These are phyloP conservation scores for Hymenoscyphus linearis DNA, from an alignment of 2,329 filamentous ascomycete genomes.

Conservation along the genomic window DNA sequence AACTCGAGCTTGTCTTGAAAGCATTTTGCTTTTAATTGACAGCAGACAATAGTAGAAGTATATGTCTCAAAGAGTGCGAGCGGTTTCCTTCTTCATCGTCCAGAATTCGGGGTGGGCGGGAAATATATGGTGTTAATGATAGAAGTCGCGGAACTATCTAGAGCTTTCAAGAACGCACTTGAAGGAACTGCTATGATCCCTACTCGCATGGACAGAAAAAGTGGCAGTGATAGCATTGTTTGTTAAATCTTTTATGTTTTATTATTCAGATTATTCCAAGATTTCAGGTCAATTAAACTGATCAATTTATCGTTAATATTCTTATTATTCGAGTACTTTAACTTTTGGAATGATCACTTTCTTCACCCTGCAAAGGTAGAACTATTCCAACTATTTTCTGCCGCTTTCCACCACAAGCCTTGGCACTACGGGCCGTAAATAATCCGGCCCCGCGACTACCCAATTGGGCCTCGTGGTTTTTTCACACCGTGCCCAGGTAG, in stretches of 20 bases:
- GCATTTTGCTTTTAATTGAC: constrained; percentile 19
- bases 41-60: neutral
- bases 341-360: too few species aligned
- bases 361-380: neutral
- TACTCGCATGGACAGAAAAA: too few species aligned
- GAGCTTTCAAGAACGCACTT: neutral
- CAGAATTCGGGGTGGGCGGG: neutral
- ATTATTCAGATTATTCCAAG: too few species aligned
- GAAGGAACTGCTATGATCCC: neutral
- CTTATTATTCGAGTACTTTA: too few species aligned
- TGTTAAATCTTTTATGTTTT: too few species aligned
- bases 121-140: neutral
- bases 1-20: constrained; percentile 24
- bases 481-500: neutral
- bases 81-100: constrained; percentile 8
- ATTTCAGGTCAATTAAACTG: too few species aligned
- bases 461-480: neutral
- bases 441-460: neutral
- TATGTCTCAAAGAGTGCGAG: neutral
- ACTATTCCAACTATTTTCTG: neutral
- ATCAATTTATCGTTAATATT: too few species aligned
- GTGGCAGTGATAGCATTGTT: too few species aligned
- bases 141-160: neutral
- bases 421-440: neutral
- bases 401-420: neutral